Evolutionary conservation across 164 flowering plant genomes (phyloP).

Genomic region (Liriodendron chinense): DNA sequence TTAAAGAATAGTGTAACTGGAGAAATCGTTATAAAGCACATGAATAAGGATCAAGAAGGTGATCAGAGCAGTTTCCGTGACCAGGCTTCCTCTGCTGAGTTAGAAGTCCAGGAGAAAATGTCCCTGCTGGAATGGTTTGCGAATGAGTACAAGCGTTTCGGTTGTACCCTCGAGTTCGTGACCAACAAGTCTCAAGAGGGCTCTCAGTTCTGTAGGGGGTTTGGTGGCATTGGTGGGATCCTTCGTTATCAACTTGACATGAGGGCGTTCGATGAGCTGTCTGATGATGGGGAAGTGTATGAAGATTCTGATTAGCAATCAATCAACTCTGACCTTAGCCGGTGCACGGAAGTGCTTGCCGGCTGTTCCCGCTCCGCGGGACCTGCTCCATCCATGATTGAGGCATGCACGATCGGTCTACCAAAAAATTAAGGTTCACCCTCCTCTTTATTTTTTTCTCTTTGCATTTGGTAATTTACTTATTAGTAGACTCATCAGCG

Average conservation of each 20-base stretch:
- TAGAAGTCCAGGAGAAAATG: constrained; percentile 17
- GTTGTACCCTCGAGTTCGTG: constrained; percentile 14
- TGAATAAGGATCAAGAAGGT: constrained; percentile 15
- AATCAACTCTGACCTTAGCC: not conserved
- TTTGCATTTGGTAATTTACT: not conserved
- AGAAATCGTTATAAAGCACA: constrained; percentile 10
- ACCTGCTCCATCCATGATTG: not conserved
- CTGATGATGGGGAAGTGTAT: constrained; percentile 12
- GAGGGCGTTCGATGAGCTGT: constrained; percentile 15
- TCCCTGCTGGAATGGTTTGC: constrained; percentile 17
- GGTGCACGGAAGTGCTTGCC: not conserved
- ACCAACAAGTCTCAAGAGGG: constrained; percentile 20
- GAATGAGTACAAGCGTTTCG: constrained; percentile 13
- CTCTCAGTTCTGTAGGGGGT: constrained; percentile 18
- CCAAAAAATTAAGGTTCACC: not conserved
- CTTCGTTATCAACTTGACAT: constrained; percentile 17
- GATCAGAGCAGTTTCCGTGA: constrained; percentile 15
- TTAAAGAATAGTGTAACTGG: constrained; percentile 11
- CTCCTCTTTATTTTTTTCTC: not conserved
- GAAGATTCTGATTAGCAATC: constrained; percentile 17
- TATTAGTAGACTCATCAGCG: too few relatives aligned
- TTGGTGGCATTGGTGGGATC: constrained; percentile 18
- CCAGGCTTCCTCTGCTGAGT: constrained; percentile 1
- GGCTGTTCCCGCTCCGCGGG: constrained; percentile 1
- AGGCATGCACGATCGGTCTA: not conserved